Evolutionary conservation across 169 alveolate genomes (phyloP), one percentile per base, ranked within the genome.

Genomic region (Cryptosporidium canis): DNA sequence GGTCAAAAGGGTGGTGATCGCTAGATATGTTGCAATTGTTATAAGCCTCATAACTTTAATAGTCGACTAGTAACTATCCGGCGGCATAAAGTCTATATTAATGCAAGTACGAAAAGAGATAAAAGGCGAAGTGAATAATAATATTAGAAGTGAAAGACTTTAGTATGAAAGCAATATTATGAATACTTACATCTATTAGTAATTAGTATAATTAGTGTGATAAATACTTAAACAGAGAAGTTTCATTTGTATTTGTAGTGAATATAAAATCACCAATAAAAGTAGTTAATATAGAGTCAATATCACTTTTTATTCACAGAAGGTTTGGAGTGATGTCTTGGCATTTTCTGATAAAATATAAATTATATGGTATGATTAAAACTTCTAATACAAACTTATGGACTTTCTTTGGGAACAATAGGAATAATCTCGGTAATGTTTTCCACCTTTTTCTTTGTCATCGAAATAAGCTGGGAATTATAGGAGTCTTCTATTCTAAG

Each of bases 401-500:
- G 58, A 6, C 4, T 65, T 37, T 2, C 12, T 33, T 39, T 65
- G n/a, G 44, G 83, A 39, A 77, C 77, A 58, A 77, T 77, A 0
- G 87, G 71, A 41, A 61, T 48, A 41, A 77, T 77, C 4, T 39
- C 55, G 7, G 55, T 14, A 12, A 35, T 58, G 31, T 77, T 48
- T 0, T 55, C 77, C 11, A 77, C 87, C 41, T 45, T 77, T 24
- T 44, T 77, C 31, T 58, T 77, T n/a, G 87, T 77, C 44, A 37
- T 77, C 24, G 21, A 45, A 77, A 77, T 61, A 5, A 77, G 63
- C 27, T 77, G 16, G n/a, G 37, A 35, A 45, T 77, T 31, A 41
- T 77, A 39, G 11, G 87, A 77, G 48, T 77, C 87, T 35, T 77
- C 87, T 0, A 61, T 18, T 2, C 87, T 31, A 29, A 77, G 41